These are phyloP conservation scores for Kwoniella bestiolae DNA, from an alignment of 768 basidiomycete genomes.

Conservation along the genomic window DNA sequence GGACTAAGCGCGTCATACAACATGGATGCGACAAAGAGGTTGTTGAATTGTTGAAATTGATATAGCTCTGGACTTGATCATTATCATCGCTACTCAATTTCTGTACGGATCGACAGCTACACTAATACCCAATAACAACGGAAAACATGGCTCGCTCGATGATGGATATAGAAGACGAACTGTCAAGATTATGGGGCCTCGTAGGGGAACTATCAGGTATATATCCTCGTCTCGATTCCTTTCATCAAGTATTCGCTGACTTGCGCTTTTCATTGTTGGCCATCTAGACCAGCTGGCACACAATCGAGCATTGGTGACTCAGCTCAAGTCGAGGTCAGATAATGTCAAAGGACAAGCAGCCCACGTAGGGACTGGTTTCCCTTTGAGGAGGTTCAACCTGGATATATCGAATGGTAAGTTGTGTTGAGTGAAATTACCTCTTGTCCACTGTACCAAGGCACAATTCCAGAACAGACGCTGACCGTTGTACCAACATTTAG, in stretches of 20 bases:
- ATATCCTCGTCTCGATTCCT: slow-evolving; percentile 4
- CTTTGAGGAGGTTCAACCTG: slow-evolving; percentile 79
- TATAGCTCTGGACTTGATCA: no score
- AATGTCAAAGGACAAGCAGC: slow-evolving; percentile 79
- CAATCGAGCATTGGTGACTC: slow-evolving; percentile 74
- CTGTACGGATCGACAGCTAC: no score
- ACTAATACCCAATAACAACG: not conserved
- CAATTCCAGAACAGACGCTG: not conserved
- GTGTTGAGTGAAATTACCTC: no score
- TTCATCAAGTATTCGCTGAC: not conserved
- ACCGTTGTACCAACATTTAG: slow-evolving; percentile 60
- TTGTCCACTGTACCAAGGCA: no score
- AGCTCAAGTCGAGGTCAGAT: slow-evolving; percentile 71
- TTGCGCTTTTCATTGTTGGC: not conserved
- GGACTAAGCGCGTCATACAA: not conserved
- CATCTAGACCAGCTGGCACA: slow-evolving; percentile 63
- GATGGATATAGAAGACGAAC: slow-evolving; percentile 41
- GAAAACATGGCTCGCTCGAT: slow-evolving; percentile 21
- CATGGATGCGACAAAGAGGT: no score
- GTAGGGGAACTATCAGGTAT: slow-evolving; percentile 46
- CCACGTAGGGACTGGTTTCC: slow-evolving; percentile 72
- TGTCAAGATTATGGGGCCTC: slow-evolving; percentile 35
- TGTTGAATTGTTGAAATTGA: no score
- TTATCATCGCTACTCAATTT: no score
- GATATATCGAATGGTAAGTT: slow-evolving; percentile 68